Conservation (phyloP, 192 early-diverging fungal genomes). For the Gonapodya sp. region DNA sequence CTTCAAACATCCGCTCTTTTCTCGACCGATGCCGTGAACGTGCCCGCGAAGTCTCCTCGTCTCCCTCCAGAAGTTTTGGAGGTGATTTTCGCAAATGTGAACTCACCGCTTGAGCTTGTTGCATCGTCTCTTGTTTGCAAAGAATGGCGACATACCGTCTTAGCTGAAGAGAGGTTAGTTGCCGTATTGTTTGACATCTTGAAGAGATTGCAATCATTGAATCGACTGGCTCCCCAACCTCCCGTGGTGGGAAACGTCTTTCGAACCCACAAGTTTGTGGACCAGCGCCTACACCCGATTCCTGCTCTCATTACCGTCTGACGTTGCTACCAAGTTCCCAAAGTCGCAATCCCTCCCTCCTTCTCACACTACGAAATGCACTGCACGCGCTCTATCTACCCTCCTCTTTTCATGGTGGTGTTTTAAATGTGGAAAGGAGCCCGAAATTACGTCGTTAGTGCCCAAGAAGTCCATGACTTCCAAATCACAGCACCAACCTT, state of each 20-base stretch:
- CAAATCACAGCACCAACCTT: background rate
- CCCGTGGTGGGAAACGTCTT: background rate
- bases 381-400: background rate
- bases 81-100: background rate
- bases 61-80: background rate
- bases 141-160: background rate
- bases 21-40: too few relatives aligned
- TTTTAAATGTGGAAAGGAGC: background rate
- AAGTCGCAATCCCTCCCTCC: background rate
- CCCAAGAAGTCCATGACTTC: background rate
- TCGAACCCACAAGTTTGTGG: background rate
- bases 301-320: background rate
- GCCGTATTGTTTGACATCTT: background rate
- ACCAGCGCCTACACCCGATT: background rate
- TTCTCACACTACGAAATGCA: background rate
- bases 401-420: background rate
- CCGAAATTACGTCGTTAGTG: background rate
- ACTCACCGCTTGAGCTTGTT: background rate
- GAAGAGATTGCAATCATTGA: background rate
- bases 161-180: background rate
- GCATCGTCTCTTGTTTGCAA: background rate
- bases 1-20: too few relatives aligned
- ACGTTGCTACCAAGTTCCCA: background rate
- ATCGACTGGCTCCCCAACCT: background rate
- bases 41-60: too few relatives aligned